phyloP scores from a whole-genome alignment of 2,329 filamentous ascomycete genomes.

The Pseudogymnoascus sp. region DNA sequence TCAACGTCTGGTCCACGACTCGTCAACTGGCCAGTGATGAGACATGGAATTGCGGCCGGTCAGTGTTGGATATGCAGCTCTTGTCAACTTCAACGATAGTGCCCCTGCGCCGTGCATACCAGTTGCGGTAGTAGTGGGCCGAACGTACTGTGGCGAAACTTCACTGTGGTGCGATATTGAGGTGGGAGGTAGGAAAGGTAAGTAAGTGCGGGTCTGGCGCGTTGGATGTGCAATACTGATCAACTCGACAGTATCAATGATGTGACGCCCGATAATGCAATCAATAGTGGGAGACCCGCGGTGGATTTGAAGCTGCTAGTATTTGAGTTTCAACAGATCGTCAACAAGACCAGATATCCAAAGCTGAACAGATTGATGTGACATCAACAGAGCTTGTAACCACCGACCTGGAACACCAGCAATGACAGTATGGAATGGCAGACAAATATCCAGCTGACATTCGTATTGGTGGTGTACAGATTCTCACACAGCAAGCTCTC shows the following conservation, averaged over 20 bases:
- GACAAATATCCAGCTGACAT: too few species aligned
- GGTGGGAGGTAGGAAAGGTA: background rate
- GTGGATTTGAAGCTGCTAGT: background rate
- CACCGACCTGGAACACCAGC: too few species aligned
- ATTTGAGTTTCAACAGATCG: background rate
- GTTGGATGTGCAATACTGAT: background rate
- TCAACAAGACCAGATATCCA: background rate
- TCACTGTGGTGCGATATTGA: background rate
- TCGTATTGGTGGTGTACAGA: too few species aligned
- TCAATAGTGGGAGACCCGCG: background rate
- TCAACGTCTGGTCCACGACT: conserved; percentile 4
- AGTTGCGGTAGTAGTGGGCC: background rate
- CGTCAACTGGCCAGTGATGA: background rate
- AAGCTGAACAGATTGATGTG: background rate
- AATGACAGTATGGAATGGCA: background rate
- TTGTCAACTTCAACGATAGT: background rate
- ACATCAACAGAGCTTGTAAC: background rate
- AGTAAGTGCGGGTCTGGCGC: background rate
- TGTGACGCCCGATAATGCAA: conserved; percentile 6
- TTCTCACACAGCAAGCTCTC: too few species aligned
- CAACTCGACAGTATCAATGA: background rate
- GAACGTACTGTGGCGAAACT: background rate
- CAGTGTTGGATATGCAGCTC: conserved; percentile 2
- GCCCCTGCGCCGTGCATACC: background rate
- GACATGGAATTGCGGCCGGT: background rate